Base-by-base conservation (phyloP, 192 early-diverging fungal genomes). In the Coemansia asiatica region DNA sequence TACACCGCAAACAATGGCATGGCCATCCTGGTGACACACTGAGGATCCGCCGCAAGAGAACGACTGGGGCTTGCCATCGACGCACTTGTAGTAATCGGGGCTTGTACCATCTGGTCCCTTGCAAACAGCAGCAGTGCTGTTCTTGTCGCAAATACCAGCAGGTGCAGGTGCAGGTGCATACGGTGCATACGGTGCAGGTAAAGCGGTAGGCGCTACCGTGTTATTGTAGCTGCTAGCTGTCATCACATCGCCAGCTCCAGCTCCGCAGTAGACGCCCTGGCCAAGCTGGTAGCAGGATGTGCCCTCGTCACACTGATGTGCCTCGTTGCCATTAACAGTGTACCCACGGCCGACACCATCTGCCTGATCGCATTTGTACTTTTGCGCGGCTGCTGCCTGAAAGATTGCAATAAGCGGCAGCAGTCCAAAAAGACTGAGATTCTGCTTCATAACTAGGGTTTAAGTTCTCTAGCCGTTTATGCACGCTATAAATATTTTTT, bases 211-310 rank as follows among this genome's bases (percentile, higher is more conserved):
- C 51, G 6, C 48, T 49, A 49, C 23, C 22, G 23, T 27, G 25
- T 23, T 27, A 23, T 9, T 8, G 60, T 25, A 23, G 27, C 48
- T 12, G 38, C 4, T 27, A 53, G 68, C 21, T 12, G 61, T 13
- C 2, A 58, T 19, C 16, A 27, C 8, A 27, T 56, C 55, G 55
- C 60, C 61, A 2, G 58, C 26, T 0, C 68, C 68, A 12, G 55
- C 61, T 19, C 68, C 68, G n/a, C 61, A 69, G 61, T 69, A 69
- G 22, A 69, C 31, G 46, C 61, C 68, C 47, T 69, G 61, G 25
- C 60, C 68, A n/a, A 69, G 47, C 33, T 69, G 68, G 55, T 63
- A 59, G 54, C 68, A 59, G 33, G 61, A 63, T 0, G 56, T 69
- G 18, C 61, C 61, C 15, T 59, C 68, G 25, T 63, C 44, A 56